A percentile compares a stretch with the other conserved stretches of the same genome.
Evolutionary conservation across 2,329 filamentous ascomycete species (phyloP).

Genomic region (Ceratocystis variospora): DNA sequence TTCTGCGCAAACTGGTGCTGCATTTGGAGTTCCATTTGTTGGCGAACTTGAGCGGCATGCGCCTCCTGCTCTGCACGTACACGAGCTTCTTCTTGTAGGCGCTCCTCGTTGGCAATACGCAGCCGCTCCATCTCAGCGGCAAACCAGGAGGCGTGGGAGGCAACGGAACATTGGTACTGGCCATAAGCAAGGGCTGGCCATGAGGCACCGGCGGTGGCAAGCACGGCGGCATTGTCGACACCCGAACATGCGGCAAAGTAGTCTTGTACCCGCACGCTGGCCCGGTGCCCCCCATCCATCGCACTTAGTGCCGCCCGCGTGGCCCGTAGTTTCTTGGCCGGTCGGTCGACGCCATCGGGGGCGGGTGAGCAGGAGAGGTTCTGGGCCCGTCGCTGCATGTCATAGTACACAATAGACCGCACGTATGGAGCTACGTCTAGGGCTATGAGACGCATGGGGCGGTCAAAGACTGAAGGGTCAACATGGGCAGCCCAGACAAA

Average conservation of each 20-base stretch:
- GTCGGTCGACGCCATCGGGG: constrained; percentile 36
- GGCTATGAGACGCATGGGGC: constrained; percentile 49
- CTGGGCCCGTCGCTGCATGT: constrained; percentile 52
- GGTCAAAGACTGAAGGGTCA: constrained; percentile 63
- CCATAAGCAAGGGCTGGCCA: background rate
- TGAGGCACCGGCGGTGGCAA: background rate
- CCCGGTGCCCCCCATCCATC: constrained; percentile 48
- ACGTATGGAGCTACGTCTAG: constrained; percentile 80
- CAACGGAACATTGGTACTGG: background rate
- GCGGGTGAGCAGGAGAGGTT: constrained; percentile 45
- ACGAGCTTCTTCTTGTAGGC: background rate
- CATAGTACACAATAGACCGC: constrained; percentile 68
- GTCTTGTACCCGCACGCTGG: background rate
- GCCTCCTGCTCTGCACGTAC: background rate
- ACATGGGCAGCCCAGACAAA: constrained; percentile 27
- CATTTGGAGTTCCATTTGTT: background rate
- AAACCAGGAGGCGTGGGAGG: background rate
- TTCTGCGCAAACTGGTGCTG: background rate
- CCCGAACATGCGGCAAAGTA: constrained; percentile 7
- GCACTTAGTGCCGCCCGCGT: constrained; percentile 65
- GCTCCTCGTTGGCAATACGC: background rate
- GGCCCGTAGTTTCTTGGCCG: constrained; percentile 44
- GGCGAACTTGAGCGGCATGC: background rate
- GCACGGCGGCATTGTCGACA: background rate
- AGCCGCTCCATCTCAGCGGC: background rate